phyloP scores from a whole-genome alignment of 1,284 basidiomycete genomes.

The Tilletia caries region DNA sequence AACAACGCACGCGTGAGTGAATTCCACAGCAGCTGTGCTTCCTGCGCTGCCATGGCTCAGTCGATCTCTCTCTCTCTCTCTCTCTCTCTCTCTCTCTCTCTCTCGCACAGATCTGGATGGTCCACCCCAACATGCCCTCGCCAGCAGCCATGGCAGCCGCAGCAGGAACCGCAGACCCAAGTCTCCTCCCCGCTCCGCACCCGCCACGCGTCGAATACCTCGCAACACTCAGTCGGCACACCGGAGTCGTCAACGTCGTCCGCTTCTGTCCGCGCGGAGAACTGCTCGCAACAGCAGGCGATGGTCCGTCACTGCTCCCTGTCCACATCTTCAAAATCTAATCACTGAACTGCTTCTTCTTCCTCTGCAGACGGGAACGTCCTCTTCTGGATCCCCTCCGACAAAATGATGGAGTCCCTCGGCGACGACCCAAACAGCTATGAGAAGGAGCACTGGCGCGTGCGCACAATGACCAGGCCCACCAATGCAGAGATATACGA shows the following conservation, averaged over 20 bases:
- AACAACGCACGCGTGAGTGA: constrained; percentile 87
- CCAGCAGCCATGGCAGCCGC: constrained; percentile 58
- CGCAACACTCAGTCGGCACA: constrained; percentile 86
- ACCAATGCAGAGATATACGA: constrained; percentile 77
- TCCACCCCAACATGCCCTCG: constrained; percentile 52
- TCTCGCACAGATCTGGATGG: constrained; percentile 41
- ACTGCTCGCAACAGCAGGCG: constrained; percentile 55
- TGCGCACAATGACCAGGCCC: constrained; percentile 76
- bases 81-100: not conserved
- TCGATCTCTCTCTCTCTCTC: not conserved
- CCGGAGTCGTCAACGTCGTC: constrained; percentile 92
- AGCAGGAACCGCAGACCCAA: constrained; percentile 62
- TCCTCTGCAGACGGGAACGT: constrained; percentile 83
- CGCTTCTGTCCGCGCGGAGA: constrained; percentile 72
- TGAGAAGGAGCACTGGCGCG: constrained; percentile 94
- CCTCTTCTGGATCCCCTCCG: constrained; percentile 85
- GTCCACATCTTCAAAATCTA: not conserved
- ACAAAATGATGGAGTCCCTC: constrained; percentile 59
- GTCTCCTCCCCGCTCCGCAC: constrained; percentile 57
- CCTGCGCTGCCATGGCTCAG: too few species aligned
- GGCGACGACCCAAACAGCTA: constrained; percentile 71
- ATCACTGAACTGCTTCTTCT: constrained; percentile 8
- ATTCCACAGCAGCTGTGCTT: constrained; percentile 18
- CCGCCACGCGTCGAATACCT: constrained; percentile 89
- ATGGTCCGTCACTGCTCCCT: constrained; percentile 62